Evolutionary conservation across 805 yeast genomes (phyloP).

Genomic region (Cyberlindnera mycetangii): DNA sequence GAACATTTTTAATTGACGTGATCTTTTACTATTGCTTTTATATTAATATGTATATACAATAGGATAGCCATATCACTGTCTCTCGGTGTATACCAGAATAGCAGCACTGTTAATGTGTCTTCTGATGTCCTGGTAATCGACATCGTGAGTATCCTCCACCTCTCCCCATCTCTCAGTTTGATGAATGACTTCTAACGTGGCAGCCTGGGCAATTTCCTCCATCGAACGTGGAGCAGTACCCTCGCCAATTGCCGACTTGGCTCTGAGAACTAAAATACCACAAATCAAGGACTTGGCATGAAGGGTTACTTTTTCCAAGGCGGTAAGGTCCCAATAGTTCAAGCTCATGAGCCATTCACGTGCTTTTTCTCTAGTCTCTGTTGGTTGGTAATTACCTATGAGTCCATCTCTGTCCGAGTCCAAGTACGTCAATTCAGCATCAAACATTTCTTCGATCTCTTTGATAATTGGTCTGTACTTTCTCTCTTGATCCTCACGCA

Average conservation of each 20-base stretch:
- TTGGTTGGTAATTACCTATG: conserved; percentile 72
- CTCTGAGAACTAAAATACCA: conserved; percentile 66
- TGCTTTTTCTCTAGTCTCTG: conserved; percentile 59
- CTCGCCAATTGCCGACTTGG: conserved; percentile 46
- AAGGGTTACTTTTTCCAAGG: conserved; percentile 85
- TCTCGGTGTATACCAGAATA: conserved; percentile 41
- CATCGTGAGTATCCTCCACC: conserved; percentile 98
- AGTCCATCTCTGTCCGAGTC: conserved; percentile 84
- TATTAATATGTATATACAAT: neutral
- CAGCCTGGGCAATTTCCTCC: conserved; percentile 73
- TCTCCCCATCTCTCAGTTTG: conserved; percentile 97
- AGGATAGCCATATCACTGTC: no score
- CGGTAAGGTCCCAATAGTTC: conserved; percentile 75
- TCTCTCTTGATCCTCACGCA: conserved; percentile 78
- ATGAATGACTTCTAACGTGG: conserved; percentile 75
- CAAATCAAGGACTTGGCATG: conserved; percentile 83
- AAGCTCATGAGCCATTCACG: conserved; percentile 59
- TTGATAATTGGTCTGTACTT: conserved; percentile 70
- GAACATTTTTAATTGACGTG: no score
- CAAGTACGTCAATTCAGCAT: conserved; percentile 45
- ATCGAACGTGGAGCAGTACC: conserved; percentile 38
- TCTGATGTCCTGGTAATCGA: conserved; percentile 85
- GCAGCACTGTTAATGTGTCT: conserved; percentile 82
- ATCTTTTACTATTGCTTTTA: no score
- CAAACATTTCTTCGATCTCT: conserved; percentile 60